Conservation (phyloP, 148 eudicot genomes). For the Polygonum aviculare region DNA sequence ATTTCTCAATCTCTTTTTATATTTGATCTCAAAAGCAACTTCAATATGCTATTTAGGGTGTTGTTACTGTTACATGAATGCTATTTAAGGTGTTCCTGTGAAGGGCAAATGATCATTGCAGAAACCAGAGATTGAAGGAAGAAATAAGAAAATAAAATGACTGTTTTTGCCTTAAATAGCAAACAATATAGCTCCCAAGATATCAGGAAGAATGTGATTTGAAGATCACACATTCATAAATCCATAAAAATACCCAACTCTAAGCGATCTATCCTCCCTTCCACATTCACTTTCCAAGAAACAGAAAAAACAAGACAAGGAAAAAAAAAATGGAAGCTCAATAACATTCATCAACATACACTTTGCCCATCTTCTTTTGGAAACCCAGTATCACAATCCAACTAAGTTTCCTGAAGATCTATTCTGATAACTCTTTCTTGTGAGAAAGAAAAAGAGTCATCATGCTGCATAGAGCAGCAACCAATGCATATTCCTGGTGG, state of each 20-base stretch:
- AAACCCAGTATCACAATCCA: not conserved
- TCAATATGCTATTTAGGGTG: too few relatives aligned
- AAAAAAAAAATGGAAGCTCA: constrained; percentile 5
- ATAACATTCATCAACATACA: not conserved
- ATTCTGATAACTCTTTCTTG: not conserved
- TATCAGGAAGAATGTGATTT: not conserved
- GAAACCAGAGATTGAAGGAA: not conserved
- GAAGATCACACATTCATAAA: not conserved
- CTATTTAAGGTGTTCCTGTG: not conserved
- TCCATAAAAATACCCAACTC: not conserved
- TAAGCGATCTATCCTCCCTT: constrained; percentile 12
- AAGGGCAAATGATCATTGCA: not conserved
- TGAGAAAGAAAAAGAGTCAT: constrained; percentile 13
- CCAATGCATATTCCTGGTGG: constrained; percentile 19
- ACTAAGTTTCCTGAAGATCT: not conserved
- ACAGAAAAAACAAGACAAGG: not conserved
- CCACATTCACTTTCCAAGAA: constrained; percentile 5
- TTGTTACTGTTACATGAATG: not conserved
- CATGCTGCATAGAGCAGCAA: constrained; percentile 18
- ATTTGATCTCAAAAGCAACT: not conserved
- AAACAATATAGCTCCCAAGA: constrained; percentile 5
- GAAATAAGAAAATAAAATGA: not conserved
- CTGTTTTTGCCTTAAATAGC: not conserved
- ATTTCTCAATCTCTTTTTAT: not conserved
- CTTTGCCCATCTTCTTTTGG: not conserved